Evolutionary conservation across 2,329 filamentous ascomycete species (phyloP), one percentile per base, ranked within the genome.

Genomic region (Beauveria sp.): DNA sequence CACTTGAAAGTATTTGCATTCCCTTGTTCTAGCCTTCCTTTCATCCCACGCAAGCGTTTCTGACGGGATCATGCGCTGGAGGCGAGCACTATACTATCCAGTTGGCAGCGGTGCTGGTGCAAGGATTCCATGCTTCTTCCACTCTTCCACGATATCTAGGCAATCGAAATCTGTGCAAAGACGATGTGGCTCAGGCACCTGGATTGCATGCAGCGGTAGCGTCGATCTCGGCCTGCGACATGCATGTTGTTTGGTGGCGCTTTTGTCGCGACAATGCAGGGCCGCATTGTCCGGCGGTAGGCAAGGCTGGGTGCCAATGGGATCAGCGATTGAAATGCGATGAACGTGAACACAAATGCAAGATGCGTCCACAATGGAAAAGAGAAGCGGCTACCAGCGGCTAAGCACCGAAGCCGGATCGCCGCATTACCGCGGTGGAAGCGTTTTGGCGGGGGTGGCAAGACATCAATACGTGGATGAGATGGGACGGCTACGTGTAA

Each of bases 141-240:
- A 24, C 26, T 3, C 3, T 37, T 6, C n/a, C 28, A n/a, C 7
- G 28, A 8, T 48, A 0, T 20, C 5, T 4, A 16, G 14, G 40
- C 12, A 24, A 30, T 30, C 18, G 4, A 10, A 51, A 22, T n/a
- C 2, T 24, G 3, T 24, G 46, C 18, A 34, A 46, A 43, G 12
- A 30, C 28, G 1, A 41, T 28, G 37, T 26, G 16, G 46, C 24
- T 43, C 55, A 28, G 37, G 18, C 2, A 43, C 5, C 5, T 7
- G n/a, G 22, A 34, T 58, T 59, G 40, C 40, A 44, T 59, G 56
- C 56, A 50, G n/a, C 26, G 40, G 40, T 58, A 51, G 56, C 48
- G 46, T 46, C 56, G 56, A 59, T 53, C n/a, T 8, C 48, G 56
- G 56, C 24, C 16, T 34, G 48, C 40, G 40, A 46, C 56, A 53